Conservation (phyloP, 2,329 filamentous ascomycete species). For the Shiraia bambusicola region DNA sequence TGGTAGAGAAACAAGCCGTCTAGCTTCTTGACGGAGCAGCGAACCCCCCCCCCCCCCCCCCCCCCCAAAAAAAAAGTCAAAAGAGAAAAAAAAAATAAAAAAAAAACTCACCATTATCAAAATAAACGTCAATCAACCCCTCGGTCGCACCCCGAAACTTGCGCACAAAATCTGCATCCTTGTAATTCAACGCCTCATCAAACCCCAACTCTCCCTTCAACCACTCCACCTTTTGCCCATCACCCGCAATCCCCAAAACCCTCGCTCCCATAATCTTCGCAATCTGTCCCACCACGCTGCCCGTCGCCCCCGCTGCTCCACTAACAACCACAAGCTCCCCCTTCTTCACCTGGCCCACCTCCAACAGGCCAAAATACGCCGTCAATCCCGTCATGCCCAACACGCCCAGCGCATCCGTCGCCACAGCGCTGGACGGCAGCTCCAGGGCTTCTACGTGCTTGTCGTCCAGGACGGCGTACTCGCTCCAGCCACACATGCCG, state of each 20-base stretch:
- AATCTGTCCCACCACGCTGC: constrained; percentile 75
- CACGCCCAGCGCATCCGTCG: constrained; percentile 56
- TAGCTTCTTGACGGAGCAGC: background rate
- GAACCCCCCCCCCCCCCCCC: background rate
- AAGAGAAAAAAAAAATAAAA: too few relatives aligned
- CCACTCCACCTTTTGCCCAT: constrained; percentile 56
- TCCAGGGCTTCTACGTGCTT: constrained; percentile 51
- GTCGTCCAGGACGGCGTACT: constrained; percentile 61
- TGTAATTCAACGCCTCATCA: constrained; percentile 60
- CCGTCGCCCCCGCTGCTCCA: constrained; percentile 76
- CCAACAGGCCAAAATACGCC: constrained; percentile 72
- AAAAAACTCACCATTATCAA: constrained; percentile 49
- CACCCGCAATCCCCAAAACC: constrained; percentile 56
- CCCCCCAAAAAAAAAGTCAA: too few relatives aligned
- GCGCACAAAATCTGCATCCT: constrained; percentile 50
- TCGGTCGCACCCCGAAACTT: constrained; percentile 53
- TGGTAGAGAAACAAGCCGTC: too few relatives aligned
- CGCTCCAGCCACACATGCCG: constrained; percentile 62
- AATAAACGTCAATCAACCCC: constrained; percentile 54
- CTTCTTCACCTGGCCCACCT: constrained; percentile 66
- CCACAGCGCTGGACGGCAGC: constrained; percentile 49
- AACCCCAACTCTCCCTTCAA: constrained; percentile 57
- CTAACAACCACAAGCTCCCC: constrained; percentile 77
- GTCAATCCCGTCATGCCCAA: constrained; percentile 70
- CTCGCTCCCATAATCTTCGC: constrained; percentile 66